phyloP scores from a whole-genome alignment of 202 grass and related monocot genomes.

The Eragrostis tef region DNA sequence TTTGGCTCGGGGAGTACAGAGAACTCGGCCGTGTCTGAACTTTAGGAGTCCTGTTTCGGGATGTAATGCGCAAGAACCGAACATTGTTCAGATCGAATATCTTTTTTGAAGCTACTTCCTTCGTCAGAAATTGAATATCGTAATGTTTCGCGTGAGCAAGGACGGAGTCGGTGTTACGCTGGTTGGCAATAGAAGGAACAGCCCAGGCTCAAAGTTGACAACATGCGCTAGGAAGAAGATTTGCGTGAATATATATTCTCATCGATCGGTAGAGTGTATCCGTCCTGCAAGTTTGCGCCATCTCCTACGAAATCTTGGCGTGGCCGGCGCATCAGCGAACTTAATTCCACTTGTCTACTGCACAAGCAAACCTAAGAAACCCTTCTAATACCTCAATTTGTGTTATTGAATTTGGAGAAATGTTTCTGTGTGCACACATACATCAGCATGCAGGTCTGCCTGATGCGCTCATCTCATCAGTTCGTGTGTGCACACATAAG shows the following conservation, averaged over 20 bases:
- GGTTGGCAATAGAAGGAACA: no score
- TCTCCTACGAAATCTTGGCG: no score
- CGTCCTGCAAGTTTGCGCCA: no score
- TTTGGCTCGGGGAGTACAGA: slow-evolving; percentile 13
- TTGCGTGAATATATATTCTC: no score
- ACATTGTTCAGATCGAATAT: background rate
- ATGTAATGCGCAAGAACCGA: slow-evolving; percentile 29
- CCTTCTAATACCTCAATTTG: background rate
- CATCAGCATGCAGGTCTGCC: background rate
- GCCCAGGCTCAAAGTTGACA: no score
- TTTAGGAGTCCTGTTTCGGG: background rate
- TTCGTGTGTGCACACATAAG: no score
- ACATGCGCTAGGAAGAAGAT: no score
- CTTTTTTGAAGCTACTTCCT: background rate
- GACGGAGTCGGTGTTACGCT: background rate
- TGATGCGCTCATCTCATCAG: background rate
- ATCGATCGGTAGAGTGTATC: no score
- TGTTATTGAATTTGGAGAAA: background rate
- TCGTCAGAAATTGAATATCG: no score
- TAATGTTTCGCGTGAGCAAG: background rate
- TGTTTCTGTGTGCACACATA: background rate
- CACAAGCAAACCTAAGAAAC: background rate
- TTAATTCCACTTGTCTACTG: background rate
- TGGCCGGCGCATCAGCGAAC: no score
- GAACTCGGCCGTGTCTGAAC: slow-evolving; percentile 27